Conservation (phyloP, 768 basidiomycete genomes). For the Paxillus rubicundulus region DNA sequence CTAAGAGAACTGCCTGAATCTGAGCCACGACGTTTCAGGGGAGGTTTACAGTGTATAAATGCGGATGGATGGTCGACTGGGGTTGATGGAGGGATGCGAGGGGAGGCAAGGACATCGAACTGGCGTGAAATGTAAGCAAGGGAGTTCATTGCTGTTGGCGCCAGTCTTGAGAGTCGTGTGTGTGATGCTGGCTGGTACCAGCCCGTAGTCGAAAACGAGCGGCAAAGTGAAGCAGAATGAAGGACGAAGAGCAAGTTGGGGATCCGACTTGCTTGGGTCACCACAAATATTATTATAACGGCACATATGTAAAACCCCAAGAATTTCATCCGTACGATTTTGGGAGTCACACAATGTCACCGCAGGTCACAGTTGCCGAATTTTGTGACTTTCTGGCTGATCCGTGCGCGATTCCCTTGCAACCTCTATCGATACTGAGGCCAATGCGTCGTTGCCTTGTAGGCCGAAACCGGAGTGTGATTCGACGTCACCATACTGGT, state of each 20-base stretch:
- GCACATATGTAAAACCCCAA: background rate
- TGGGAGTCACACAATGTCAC: too few relatives aligned
- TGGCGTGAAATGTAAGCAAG: constrained; percentile 78
- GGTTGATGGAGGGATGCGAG: constrained; percentile 58
- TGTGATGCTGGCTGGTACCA: background rate
- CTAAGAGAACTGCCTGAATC: constrained; percentile 34
- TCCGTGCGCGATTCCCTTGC: too few relatives aligned
- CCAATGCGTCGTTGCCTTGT: too few relatives aligned
- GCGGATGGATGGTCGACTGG: constrained; percentile 40
- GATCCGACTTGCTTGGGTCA: background rate
- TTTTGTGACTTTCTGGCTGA: background rate
- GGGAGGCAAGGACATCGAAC: constrained; percentile 70
- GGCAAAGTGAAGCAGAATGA: background rate
- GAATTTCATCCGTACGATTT: too few relatives aligned
- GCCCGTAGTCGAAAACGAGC: constrained; percentile 3
- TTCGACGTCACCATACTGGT: too few relatives aligned
- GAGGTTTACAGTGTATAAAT: constrained; percentile 25
- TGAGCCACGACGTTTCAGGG: constrained; percentile 26
- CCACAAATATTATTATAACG: too few relatives aligned
- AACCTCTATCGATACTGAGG: too few relatives aligned
- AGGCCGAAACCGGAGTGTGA: too few relatives aligned
- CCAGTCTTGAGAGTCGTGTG: background rate
- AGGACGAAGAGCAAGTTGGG: background rate
- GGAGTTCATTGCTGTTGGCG: constrained; percentile 61
- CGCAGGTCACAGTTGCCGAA: too few relatives aligned